phyloP scores from a whole-genome alignment of 2,329 filamentous ascomycete genomes.

The Dactylonectria estremocensis region DNA sequence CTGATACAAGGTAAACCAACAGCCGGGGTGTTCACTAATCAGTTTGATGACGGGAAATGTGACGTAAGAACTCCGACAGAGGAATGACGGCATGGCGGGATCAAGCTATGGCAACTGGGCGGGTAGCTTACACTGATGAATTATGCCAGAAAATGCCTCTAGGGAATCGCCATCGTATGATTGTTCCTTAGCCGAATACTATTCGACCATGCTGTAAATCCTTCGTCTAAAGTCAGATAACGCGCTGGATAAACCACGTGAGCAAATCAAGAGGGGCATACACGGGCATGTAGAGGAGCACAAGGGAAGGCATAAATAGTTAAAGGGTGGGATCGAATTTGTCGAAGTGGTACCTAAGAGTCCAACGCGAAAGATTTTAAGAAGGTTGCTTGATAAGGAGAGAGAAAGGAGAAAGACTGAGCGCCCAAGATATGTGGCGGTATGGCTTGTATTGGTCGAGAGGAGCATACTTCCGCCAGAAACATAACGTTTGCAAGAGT shows the following conservation, averaged over 20 bases:
- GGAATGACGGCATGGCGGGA: background rate
- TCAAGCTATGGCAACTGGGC: background rate
- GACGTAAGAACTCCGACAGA: constrained; percentile 7
- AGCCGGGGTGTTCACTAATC: constrained; percentile 11
- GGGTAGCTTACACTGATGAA: background rate
- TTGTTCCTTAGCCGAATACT: background rate
- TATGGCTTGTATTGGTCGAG: background rate
- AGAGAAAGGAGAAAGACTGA: background rate
- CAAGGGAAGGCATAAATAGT: background rate
- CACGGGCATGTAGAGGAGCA: background rate
- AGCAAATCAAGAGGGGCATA: too few species aligned
- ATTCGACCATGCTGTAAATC: background rate
- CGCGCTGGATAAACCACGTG: too few species aligned
- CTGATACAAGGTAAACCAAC: background rate
- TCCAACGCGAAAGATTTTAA: background rate
- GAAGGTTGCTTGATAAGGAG: background rate
- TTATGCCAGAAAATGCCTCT: background rate
- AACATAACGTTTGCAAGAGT: background rate
- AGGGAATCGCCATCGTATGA: background rate
- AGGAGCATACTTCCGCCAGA: background rate
- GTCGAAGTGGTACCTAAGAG: background rate
- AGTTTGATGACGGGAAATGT: background rate
- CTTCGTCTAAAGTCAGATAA: too few species aligned
- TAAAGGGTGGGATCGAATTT: background rate
- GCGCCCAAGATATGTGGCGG: background rate